These are phyloP conservation scores for Kwoniella newhampshirensis DNA, from an alignment of 768 basidiomycete species.

Conservation along the genomic window DNA sequence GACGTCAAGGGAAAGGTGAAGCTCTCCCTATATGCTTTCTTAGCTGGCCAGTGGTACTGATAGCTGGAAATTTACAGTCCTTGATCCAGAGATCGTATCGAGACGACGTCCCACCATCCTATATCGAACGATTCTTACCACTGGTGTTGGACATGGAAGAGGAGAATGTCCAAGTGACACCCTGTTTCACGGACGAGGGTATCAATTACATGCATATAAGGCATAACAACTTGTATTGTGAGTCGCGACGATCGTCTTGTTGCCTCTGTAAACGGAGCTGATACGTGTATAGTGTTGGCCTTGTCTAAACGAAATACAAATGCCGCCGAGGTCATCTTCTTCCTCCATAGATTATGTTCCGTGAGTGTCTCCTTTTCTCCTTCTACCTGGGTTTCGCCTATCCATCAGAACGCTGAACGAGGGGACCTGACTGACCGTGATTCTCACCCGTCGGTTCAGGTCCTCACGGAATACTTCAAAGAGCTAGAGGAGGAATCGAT, in stretches of 20 bases:
- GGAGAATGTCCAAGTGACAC: conserved; percentile 92
- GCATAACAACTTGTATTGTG: conserved; percentile 94
- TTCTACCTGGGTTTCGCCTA: too few species aligned
- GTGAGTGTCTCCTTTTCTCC: conserved; percentile 36
- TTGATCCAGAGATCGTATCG: conserved; percentile 94
- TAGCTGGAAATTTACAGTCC: conserved; percentile 56
- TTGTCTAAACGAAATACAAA: conserved; percentile 94
- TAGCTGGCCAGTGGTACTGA: neutral
- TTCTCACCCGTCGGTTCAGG: conserved; percentile 56
- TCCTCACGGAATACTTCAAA: conserved; percentile 97
- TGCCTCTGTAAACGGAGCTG: neutral
- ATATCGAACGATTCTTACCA: conserved; percentile 90
- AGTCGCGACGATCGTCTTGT: conserved; percentile 49
- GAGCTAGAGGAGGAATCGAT: conserved; percentile 99
- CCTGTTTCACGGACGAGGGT: conserved; percentile 91
- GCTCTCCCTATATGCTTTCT: neutral
- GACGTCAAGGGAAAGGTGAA: conserved; percentile 89
- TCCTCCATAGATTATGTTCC: conserved; percentile 81
- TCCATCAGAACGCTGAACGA: too few species aligned
- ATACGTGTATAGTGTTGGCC: conserved; percentile 71
- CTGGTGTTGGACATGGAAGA: conserved; percentile 93
- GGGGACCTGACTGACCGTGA: neutral
- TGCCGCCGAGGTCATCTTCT: conserved; percentile 92
- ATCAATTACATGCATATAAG: conserved; percentile 99
- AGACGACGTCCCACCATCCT: conserved; percentile 86